These are phyloP conservation scores for Candida glaebosa DNA, from an alignment of 805 yeast genomes.

Conservation along the genomic window DNA sequence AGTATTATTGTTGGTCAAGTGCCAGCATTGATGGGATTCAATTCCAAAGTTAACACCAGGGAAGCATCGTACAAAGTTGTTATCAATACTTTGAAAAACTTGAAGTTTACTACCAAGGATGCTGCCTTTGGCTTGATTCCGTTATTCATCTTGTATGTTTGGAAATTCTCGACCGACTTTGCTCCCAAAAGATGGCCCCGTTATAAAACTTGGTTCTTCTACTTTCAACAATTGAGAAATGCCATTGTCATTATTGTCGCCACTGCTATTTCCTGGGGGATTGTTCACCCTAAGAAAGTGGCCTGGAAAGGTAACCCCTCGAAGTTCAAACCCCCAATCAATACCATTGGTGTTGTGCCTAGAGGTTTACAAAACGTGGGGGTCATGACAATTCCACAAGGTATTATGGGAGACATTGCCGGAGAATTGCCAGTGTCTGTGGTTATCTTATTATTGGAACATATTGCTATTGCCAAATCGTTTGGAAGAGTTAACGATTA, in stretches of 20 bases:
- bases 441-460: conserved; percentile 81
- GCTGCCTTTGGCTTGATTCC: conserved; percentile 88
- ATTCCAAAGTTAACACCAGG: conserved; percentile 65
- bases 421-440: conserved; percentile 82
- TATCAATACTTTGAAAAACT: conserved; percentile 65
- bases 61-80: conserved; percentile 66
- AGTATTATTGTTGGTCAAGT: conserved; percentile 81
- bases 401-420: conserved; percentile 58
- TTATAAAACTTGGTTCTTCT: conserved; percentile 57
- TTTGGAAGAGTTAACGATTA: conserved; percentile 92
- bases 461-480: conserved; percentile 89
- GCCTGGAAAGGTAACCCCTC: conserved; percentile 26
- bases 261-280: conserved; percentile 78
- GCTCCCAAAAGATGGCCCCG: conserved; percentile 65
- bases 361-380: conserved; percentile 79
- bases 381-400: conserved; percentile 60
- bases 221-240: conserved; percentile 70
- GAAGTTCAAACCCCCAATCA: conserved; percentile 45
- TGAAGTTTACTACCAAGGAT: conserved; percentile 65
- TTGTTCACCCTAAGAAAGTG: conserved; percentile 48
- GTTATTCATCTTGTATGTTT: conserved; percentile 62
- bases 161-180: conserved; percentile 63
- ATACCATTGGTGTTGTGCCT: conserved; percentile 75
- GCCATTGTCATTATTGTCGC: conserved; percentile 80
- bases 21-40: conserved; percentile 80